Percentiles rank a stretch among this genome's conserved stretches.
phyloP scores from a whole-genome alignment of 768 basidiomycete species.

The Postia placenta region DNA sequence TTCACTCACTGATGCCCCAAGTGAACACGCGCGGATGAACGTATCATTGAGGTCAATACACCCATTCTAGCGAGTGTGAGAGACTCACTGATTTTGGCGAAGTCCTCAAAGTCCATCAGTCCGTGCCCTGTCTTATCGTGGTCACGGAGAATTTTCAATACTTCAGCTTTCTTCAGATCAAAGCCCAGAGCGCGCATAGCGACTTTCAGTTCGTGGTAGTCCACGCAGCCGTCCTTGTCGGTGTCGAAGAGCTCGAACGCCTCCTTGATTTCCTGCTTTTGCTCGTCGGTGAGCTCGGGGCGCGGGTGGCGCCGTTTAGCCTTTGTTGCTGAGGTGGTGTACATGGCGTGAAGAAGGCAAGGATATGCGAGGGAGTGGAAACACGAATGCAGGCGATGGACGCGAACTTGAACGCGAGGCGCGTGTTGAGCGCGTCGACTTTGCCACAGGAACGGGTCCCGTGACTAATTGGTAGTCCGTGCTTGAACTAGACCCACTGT shows the following conservation, averaged over 20 bases:
- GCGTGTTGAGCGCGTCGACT: too few relatives aligned
- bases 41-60: neutral
- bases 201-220: slow-evolving; percentile 99
- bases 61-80: neutral
- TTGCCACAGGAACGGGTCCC: too few relatives aligned
- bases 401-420: neutral
- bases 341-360: slow-evolving; percentile 5
- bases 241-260: slow-evolving; percentile 99
- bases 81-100: slow-evolving; percentile 80
- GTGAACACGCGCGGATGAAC: neutral
- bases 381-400: neutral
- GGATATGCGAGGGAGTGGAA: neutral
- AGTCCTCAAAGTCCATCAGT: slow-evolving; percentile 90
- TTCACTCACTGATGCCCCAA: slow-evolving; percentile 72
- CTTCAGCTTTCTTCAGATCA: slow-evolving; percentile 97
- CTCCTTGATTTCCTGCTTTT: slow-evolving; percentile 95
- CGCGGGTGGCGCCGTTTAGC: slow-evolving; percentile 72
- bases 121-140: slow-evolving; percentile 79
- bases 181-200: slow-evolving; percentile 98
- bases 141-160: slow-evolving; percentile 88
- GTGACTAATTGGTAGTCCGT: too few relatives aligned
- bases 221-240: slow-evolving; percentile 93
- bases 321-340: slow-evolving; percentile 54
- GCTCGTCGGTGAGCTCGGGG: slow-evolving; percentile 82
- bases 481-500: too few relatives aligned